A percentile compares a stretch with the other conserved stretches of the same genome.
Evolutionary conservation across 495 filamentous ascomycete genomes (phyloP).

Genomic region (Tuber melanosporum): DNA sequence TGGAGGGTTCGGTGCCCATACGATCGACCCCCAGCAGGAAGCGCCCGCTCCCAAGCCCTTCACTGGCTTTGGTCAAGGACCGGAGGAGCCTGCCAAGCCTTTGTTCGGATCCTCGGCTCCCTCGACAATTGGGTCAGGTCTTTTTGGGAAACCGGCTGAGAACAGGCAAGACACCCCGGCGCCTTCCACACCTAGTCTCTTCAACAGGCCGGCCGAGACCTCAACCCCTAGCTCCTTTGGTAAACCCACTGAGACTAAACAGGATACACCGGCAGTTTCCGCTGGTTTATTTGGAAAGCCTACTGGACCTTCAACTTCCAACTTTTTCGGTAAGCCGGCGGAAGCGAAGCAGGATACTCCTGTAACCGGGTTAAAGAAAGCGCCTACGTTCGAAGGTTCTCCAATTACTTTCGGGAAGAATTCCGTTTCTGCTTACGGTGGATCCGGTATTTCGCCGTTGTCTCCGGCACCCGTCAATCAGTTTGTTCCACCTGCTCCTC

Average conservation of each 20-base stretch:
- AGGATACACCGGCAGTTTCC: neutral
- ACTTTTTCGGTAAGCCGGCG: neutral
- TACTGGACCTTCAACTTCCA: neutral
- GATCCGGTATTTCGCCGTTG: conserved; percentile 2
- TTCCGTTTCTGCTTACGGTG: neutral
- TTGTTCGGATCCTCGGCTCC: conserved; percentile 17
- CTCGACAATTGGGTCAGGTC: neutral
- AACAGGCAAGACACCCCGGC: conserved; percentile 16
- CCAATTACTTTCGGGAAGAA: neutral
- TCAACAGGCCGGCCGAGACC: neutral
- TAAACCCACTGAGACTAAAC: conserved; percentile 3
- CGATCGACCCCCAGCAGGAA: neutral
- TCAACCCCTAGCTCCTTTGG: neutral
- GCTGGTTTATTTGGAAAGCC: neutral
- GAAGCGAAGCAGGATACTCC: neutral
- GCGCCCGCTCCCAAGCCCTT: conserved; percentile 12
- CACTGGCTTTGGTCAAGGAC: neutral
- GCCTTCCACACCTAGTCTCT: neutral
- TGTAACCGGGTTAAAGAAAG: neutral
- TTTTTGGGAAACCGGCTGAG: conserved; percentile 18
- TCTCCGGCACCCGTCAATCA: conserved; percentile 19
- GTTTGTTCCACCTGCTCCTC: conserved; percentile 17
- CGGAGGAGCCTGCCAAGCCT: conserved; percentile 19
- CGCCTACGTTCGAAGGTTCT: neutral
- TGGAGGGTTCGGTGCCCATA: conserved; percentile 24